A percentile compares a stretch with the other conserved stretches of the same genome.
These are phyloP conservation scores for Colletotrichum musicola DNA, from an alignment of 2,329 filamentous ascomycete genomes.

Conservation along the genomic window DNA sequence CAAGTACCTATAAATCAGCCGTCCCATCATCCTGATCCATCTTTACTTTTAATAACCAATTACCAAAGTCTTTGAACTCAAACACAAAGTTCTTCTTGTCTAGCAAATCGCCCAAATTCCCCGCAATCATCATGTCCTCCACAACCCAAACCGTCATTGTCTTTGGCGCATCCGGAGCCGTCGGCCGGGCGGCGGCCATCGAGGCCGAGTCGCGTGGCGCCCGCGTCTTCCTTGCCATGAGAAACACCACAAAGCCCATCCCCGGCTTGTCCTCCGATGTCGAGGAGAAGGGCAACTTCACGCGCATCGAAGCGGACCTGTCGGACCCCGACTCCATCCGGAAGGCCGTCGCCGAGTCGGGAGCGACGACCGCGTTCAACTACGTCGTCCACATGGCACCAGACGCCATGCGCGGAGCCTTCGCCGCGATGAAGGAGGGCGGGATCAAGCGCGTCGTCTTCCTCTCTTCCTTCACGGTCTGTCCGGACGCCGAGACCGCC, in stretches of 20 bases:
- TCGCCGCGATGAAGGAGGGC: constrained; percentile 56
- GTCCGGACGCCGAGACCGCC: constrained; percentile 45
- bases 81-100: no score
- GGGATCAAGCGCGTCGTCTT: constrained; percentile 60
- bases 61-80: no score
- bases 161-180: constrained; percentile 62
- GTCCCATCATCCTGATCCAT: no score
- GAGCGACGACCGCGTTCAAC: constrained; percentile 62
- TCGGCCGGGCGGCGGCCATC: constrained; percentile 56
- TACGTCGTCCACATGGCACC: constrained; percentile 51
- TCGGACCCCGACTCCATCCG: constrained; percentile 53
- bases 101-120: neutral
- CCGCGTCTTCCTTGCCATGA: constrained; percentile 61
- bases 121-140: neutral
- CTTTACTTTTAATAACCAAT: no score
- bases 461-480: constrained; percentile 54
- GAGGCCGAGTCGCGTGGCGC: constrained; percentile 54
- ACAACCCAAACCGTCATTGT: constrained; percentile 51
- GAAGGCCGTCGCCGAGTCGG: constrained; percentile 54
- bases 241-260: constrained; percentile 58
- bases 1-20: no score
- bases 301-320: constrained; percentile 59
- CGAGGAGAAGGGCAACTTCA: constrained; percentile 48
- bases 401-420: constrained; percentile 55
- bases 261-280: constrained; percentile 38